Conservation (phyloP, 2,329 filamentous ascomycete species). For the Aureobasidium mangrovei region DNA sequence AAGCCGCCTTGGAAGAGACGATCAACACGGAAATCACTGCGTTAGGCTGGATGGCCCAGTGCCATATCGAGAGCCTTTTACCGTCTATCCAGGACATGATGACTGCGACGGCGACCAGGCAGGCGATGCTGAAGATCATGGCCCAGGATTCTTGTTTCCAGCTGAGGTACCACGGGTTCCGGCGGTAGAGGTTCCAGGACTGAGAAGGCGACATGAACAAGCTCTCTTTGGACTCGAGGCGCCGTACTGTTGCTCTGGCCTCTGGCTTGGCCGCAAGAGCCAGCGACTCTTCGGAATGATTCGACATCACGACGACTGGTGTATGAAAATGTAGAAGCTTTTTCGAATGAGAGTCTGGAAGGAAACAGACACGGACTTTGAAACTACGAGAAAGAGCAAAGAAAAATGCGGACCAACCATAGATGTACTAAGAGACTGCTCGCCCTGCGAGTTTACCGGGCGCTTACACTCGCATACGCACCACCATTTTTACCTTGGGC, state of each 20-base stretch:
- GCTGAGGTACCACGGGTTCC: not conserved
- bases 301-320: no score
- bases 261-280: not conserved
- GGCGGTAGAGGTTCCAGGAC: constrained; percentile 5
- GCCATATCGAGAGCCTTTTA: not conserved
- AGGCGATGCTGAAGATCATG: not conserved
- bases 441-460: no score
- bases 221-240: not conserved
- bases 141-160: constrained; percentile 12
- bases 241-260: not conserved
- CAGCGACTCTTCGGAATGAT: no score
- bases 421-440: no score
- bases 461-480: no score
- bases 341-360: no score
- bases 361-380: no score
- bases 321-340: no score
- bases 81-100: constrained; percentile 3
- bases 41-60: constrained; percentile 5
- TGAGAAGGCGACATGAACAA: not conserved
- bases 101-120: not conserved
- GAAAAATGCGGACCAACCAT: no score
- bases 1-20: not conserved
- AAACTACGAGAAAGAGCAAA: no score
- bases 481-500: no score
- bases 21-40: constrained; percentile 3